Conservation (phyloP, 331 rosid species). For the Malus hybrid region DNA sequence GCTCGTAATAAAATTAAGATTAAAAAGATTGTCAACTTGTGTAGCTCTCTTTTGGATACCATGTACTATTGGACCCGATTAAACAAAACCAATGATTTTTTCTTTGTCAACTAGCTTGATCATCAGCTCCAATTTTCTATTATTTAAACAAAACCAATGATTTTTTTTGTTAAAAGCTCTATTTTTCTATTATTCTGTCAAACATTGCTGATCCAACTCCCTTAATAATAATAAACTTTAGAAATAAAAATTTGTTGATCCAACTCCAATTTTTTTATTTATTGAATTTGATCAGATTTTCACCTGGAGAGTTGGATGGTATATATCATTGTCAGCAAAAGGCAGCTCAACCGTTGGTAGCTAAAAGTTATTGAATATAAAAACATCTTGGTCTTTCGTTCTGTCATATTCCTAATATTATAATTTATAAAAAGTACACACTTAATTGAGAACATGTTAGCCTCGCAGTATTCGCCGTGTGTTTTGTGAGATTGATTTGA, state of each 20-base stretch:
- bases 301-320: slow-evolving; percentile 5
- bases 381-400: not conserved
- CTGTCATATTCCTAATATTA: not conserved
- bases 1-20: too few relatives aligned
- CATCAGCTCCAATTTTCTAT: not conserved
- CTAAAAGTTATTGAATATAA: not conserved
- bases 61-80: not conserved
- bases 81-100: too few relatives aligned
- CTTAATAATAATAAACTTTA: too few relatives aligned
- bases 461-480: slow-evolving; percentile 19
- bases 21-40: not conserved
- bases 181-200: not conserved
- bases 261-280: not conserved
- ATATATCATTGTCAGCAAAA: not conserved
- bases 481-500: slow-evolving; percentile 1
- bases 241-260: not conserved
- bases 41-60: not conserved
- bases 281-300: not conserved
- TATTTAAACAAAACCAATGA: not conserved
- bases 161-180: not conserved
- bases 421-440: not conserved
- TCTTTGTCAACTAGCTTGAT: too few relatives aligned
- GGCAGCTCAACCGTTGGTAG: slow-evolving; percentile 18
- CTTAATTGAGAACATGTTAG: slow-evolving; percentile 8
- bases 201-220: not conserved